Conservation (phyloP, 148 eudicot genomes). For the Hydrangea macrophylla region DNA sequence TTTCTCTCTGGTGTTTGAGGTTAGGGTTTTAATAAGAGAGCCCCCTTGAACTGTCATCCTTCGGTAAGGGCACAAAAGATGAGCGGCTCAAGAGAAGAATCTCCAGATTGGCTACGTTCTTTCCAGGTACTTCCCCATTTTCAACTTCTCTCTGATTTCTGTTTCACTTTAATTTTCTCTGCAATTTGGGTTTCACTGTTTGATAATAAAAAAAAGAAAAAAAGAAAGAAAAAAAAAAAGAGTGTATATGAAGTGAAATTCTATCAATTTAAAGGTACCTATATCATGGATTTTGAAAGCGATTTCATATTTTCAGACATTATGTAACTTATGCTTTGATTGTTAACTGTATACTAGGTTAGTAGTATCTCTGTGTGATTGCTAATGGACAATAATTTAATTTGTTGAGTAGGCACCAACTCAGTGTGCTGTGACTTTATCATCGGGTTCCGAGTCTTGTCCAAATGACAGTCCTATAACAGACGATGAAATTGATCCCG, state of each 20-base stretch:
- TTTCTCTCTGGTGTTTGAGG: no score
- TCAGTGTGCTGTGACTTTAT: slow-evolving; percentile 38
- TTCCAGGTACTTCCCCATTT: slow-evolving; percentile 34
- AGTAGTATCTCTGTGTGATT: neutral
- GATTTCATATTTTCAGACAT: neutral
- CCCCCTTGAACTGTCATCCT: neutral
- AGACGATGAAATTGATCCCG: slow-evolving; percentile 21
- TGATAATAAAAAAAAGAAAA: no score
- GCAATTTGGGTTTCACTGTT: neutral
- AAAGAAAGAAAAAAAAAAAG: no score
- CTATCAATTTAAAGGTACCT: neutral
- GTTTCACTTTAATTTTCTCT: neutral
- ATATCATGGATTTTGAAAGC: neutral
- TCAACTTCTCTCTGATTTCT: neutral
- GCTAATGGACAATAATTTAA: neutral
- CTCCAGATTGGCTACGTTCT: slow-evolving; percentile 64
- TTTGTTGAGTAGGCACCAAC: slow-evolving; percentile 55
- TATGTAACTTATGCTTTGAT: neutral
- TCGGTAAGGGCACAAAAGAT: neutral
- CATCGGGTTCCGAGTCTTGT: slow-evolving; percentile 67
- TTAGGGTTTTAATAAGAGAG: neutral
- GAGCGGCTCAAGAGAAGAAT: slow-evolving; percentile 40
- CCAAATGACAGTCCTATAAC: slow-evolving; percentile 29
- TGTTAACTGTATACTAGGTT: neutral
- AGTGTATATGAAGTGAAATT: neutral